Percentiles rank a stretch among this genome's conserved stretches.
These are phyloP conservation scores for Peribolospora baueri DNA, from an alignment of 768 basidiomycete species.

Conservation along the genomic window DNA sequence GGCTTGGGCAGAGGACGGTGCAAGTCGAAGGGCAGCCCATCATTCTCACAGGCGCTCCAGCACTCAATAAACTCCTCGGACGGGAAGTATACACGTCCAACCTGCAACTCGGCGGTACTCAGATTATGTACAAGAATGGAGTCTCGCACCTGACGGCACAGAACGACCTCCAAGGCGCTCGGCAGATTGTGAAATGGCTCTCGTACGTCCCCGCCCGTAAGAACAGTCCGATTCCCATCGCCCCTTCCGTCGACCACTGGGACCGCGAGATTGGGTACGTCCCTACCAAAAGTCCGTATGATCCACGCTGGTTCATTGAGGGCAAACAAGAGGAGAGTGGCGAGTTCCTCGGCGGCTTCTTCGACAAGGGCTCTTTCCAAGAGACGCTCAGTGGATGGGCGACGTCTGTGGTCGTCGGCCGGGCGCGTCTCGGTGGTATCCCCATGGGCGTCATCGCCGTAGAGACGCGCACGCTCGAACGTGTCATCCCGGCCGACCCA, in stretches of 20 bases:
- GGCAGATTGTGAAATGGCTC: conserved; percentile 80
- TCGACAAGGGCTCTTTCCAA: conserved; percentile 93
- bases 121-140: conserved; percentile 99
- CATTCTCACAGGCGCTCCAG: conserved; percentile 87
- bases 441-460: conserved; percentile 96
- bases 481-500: conserved; percentile 87
- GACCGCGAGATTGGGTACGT: conserved; percentile 74
- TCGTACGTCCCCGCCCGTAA: conserved; percentile 74
- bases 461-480: conserved; percentile 89
- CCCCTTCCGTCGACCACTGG: conserved; percentile 53
- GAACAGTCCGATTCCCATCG: conserved; percentile 51
- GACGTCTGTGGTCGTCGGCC: conserved; percentile 86
- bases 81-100: conserved; percentile 98
- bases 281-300: conserved; percentile 83
- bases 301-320: conserved; percentile 93
- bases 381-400: conserved; percentile 98
- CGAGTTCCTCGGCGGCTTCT: conserved; percentile 66
- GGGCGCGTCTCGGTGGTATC: conserved; percentile 85
- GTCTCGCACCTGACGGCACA: conserved; percentile 86
- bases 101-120: conserved; percentile 94
- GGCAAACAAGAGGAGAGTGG: conserved; percentile 62
- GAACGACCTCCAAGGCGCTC: conserved; percentile 86
- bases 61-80: conserved; percentile 94
- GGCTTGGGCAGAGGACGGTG: conserved; percentile 86
- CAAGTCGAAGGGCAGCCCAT: conserved; percentile 99